Evolutionary conservation across 768 basidiomycete species (phyloP).

Genomic region (Cyclocybe aegerita): DNA sequence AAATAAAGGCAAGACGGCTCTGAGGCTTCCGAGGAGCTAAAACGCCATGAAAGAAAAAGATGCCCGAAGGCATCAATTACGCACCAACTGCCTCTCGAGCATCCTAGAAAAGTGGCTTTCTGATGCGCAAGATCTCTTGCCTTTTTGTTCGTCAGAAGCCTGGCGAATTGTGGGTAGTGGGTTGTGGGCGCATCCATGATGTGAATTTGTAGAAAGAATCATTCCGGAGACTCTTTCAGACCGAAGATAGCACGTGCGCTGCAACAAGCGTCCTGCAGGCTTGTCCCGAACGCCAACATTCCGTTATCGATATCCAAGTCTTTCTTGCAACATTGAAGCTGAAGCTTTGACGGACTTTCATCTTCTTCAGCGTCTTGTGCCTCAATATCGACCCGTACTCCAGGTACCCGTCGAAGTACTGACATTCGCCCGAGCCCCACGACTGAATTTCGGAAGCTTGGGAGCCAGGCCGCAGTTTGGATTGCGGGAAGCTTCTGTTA

Average conservation of each 20-base stretch:
- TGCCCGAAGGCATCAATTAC: too few species aligned
- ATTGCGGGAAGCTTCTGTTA: too few species aligned
- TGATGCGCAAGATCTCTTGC: not conserved
- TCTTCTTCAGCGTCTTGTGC: constrained; percentile 2
- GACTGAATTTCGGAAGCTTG: not conserved
- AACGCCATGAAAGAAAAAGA: too few species aligned
- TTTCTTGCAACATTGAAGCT: not conserved
- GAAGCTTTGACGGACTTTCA: constrained; percentile 9
- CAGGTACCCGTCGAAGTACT: constrained; percentile 11
- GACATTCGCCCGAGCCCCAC: not conserved
- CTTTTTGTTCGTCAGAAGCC: not conserved
- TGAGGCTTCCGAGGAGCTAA: not conserved
- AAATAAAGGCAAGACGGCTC: not conserved
- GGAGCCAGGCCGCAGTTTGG: too few species aligned
- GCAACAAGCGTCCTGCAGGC: not conserved
- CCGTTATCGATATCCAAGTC: too few species aligned
- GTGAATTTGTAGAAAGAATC: not conserved
- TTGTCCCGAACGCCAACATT: too few species aligned
- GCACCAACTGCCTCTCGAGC: not conserved
- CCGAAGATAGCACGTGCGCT: constrained; percentile 1
- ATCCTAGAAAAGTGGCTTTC: not conserved
- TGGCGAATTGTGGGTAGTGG: not conserved
- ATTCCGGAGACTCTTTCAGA: not conserved
- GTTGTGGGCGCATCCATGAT: not conserved
- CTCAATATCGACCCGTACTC: not conserved